A percentile compares a stretch with the other conserved stretches of the same genome.
These are phyloP conservation scores for Ichthyophthirius multifiliis DNA, from an alignment of 169 alveolate genomes.

Conservation along the genomic window DNA sequence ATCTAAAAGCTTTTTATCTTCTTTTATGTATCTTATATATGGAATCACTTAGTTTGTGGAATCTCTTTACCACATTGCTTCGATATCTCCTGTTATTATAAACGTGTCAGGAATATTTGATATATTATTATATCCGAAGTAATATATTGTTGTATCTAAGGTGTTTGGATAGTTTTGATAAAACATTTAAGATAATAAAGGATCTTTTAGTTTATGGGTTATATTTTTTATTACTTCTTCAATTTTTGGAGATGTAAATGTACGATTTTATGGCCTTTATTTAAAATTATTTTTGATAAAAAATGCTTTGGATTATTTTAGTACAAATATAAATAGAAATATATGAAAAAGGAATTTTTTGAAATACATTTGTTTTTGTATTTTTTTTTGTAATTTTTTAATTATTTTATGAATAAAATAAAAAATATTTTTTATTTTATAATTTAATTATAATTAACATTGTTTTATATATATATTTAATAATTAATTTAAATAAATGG, in stretches of 20 bases:
- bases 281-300: too few relatives aligned
- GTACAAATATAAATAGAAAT: too few relatives aligned
- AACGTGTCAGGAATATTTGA: conserved; percentile 50
- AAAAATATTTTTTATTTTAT: too few relatives aligned
- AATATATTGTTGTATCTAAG: conserved; percentile 57
- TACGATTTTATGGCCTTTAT: conserved; percentile 10
- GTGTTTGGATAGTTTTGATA: conserved; percentile 58
- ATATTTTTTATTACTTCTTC: conserved; percentile 27
- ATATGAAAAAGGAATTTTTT: too few relatives aligned
- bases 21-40: conserved; percentile 46
- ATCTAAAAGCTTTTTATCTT: conserved; percentile 44
- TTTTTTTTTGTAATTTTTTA: too few relatives aligned
- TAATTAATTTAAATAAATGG: too few relatives aligned
- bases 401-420: too few relatives aligned
- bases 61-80: conserved; percentile 72
- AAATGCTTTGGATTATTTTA: too few relatives aligned
- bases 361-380: too few relatives aligned
- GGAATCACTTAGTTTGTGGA: conserved; percentile 61
- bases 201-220: conserved; percentile 23
- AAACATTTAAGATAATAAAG: conserved; percentile 34
- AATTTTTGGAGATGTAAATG: conserved; percentile 28
- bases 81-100: conserved; percentile 66
- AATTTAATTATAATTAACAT: too few relatives aligned
- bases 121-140: conserved; percentile 7
- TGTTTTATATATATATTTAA: too few relatives aligned